phyloP scores from a whole-genome alignment of 495 filamentous ascomycete genomes.

The Cairneyella variabilis region DNA sequence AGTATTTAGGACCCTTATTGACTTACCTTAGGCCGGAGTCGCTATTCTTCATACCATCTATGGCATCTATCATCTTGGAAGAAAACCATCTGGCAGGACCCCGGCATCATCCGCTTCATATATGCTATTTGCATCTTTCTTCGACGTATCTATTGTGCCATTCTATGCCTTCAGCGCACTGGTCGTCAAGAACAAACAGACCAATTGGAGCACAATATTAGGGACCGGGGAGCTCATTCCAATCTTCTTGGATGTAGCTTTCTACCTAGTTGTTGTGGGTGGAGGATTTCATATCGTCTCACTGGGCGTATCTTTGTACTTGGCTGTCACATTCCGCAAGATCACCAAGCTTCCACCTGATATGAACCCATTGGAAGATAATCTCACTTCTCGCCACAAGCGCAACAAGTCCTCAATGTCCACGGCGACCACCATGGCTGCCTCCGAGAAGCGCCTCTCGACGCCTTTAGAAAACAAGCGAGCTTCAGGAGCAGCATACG shows the following conservation, averaged over 20 bases:
- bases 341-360: constrained; percentile 80
- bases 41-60: constrained; percentile 69
- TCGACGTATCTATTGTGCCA: constrained; percentile 69
- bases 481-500: constrained; percentile 43
- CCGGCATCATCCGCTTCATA: constrained; percentile 79
- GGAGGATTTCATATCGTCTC: constrained; percentile 68
- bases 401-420: constrained; percentile 68
- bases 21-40: constrained; percentile 51
- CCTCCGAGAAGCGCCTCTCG: constrained; percentile 45
- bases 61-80: constrained; percentile 69
- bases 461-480: constrained; percentile 45
- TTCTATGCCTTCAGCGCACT: constrained; percentile 73
- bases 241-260: constrained; percentile 57
- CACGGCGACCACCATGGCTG: constrained; percentile 46
- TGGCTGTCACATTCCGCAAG: constrained; percentile 72
- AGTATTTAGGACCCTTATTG: not conserved
- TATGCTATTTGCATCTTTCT: constrained; percentile 70
- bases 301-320: constrained; percentile 62
- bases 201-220: constrained; percentile 62
- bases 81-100: constrained; percentile 62
- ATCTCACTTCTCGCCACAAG: constrained; percentile 73
- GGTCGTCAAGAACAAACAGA: constrained; percentile 45
- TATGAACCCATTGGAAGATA: constrained; percentile 86
- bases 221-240: constrained; percentile 37
- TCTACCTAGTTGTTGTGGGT: constrained; percentile 56